Base-by-base conservation (phyloP, 768 basidiomycete genomes). In the Panus rudis region DNA sequence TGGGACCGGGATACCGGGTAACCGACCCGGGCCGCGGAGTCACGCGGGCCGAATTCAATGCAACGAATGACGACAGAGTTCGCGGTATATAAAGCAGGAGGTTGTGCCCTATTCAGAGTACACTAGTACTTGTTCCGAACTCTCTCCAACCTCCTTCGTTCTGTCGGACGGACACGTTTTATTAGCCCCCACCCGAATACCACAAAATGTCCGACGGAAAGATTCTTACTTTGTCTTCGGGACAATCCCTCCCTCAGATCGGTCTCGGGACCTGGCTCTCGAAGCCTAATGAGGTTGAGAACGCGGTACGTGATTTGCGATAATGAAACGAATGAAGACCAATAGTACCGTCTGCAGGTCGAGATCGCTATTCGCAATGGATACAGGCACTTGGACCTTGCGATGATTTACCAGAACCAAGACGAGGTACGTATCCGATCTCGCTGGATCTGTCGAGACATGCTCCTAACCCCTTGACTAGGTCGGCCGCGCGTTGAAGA, bases 191-290 rank as follows among this genome's bases (percentile, higher is more conserved):
- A n/a, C n/a, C n/a, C n/a, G n/a, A n/a, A n/a, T n/a, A n/a, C n/a
- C n/a, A n/a, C 34, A 51, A 21, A 24, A 75, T 76, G 75, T 73
- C 75, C 4, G 51, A 68, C 44, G 54, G 54, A 32, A 69, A 68
- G 45, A 39, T 46, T 8, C 11, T 73, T 48, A 52, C 61, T 13
- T 66, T 79, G 48, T 63, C 64, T 52, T 69, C 64, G 42, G 79
- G 80, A 2, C 65, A 67, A 30, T 51, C 62, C 39, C 68, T 92
- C 51, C 87, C 85, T 25, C 79, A 82, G 61, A 78, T 91, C 52
- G 90, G 90, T 30, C 70, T 90, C 27, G 90, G 89, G 4, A 89
- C 87, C 14, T 91, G 86, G 86, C 69, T 81, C 43, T 81, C 85
- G 6, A 68, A 81, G 56, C 80, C 81, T 7, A 69, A 78, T 21